Percentiles rank a stretch among this genome's conserved stretches.
Conservation (phyloP, 1,139 yeast genomes). For the Protomyces arabidopsidicola region DNA sequence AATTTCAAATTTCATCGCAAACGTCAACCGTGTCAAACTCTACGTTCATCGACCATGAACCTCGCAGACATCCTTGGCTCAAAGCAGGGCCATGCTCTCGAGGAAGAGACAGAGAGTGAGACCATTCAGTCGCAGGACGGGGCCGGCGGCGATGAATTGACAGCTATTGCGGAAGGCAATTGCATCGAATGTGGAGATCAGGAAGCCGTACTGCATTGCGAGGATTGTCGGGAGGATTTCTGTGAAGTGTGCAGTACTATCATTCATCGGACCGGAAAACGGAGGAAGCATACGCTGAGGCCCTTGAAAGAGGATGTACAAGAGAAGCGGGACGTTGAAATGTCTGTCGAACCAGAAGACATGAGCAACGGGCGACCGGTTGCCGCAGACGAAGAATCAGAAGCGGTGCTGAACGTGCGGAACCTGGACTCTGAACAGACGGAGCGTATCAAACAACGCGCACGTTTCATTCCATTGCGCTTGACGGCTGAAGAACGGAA, state of each 20-base stretch:
- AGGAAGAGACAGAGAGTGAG: no score
- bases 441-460: constrained; percentile 42
- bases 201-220: constrained; percentile 57
- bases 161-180: constrained; percentile 6
- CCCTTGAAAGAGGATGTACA: constrained; percentile 16
- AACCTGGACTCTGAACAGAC: constrained; percentile 35
- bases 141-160: not conserved
- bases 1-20: no score
- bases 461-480: constrained; percentile 60
- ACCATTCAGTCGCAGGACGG: no score
- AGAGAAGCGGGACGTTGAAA: constrained; percentile 19
- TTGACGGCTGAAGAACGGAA: constrained; percentile 62
- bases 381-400: constrained; percentile 23
- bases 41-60: not conserved
- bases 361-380: not conserved
- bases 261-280: constrained; percentile 61
- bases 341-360: constrained; percentile 26
- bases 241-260: constrained; percentile 63
- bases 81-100: not conserved
- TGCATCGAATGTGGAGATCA: constrained; percentile 53
- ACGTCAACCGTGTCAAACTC: no score
- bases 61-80: constrained; percentile 17
- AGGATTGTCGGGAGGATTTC: constrained; percentile 57
- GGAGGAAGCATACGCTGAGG: constrained; percentile 35
- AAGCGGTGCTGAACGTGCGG: constrained; percentile 33